A percentile compares a stretch with the other conserved stretches of the same genome.
Evolutionary conservation across 495 filamentous ascomycete genomes (phyloP).

Genomic region (Lasiosphaeria ovina): DNA sequence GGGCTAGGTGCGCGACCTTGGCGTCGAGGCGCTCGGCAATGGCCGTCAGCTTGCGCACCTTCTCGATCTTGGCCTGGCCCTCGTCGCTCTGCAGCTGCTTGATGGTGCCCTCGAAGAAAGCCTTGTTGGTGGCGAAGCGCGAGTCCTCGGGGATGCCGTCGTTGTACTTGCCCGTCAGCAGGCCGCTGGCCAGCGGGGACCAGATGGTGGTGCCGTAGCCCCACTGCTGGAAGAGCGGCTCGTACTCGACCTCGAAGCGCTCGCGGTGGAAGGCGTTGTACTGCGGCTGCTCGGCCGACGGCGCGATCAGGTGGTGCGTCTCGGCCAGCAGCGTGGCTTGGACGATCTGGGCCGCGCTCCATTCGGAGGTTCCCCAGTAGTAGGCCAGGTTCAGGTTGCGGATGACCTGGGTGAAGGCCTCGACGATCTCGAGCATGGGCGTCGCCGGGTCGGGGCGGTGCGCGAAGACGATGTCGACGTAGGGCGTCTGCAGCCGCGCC

Average conservation of each 20-base stretch:
- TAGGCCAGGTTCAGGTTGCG: slow-evolving; percentile 69
- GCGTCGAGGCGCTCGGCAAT: slow-evolving; percentile 67
- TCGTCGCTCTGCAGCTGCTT: slow-evolving; percentile 33
- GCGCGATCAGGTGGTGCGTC: slow-evolving; percentile 72
- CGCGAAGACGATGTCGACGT: slow-evolving; percentile 80
- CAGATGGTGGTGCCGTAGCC: slow-evolving; percentile 71
- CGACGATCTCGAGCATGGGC: slow-evolving; percentile 83
- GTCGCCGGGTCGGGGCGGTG: slow-evolving; percentile 81
- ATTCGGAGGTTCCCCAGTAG: slow-evolving; percentile 92
- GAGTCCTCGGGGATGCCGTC: slow-evolving; percentile 58
- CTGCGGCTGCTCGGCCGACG: slow-evolving; percentile 79
- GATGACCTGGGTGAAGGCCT: slow-evolving; percentile 80
- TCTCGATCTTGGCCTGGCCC: slow-evolving; percentile 42
- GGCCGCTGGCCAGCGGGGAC: slow-evolving; percentile 65
- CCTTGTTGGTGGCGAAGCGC: slow-evolving; percentile 48
- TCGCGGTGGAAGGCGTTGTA: slow-evolving; percentile 76
- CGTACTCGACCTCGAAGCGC: slow-evolving; percentile 75
- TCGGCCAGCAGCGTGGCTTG: slow-evolving; percentile 74
- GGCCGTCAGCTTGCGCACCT: slow-evolving; percentile 49
- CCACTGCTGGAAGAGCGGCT: slow-evolving; percentile 58
- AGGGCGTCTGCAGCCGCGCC: slow-evolving; percentile 65
- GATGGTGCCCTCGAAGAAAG: slow-evolving; percentile 39
- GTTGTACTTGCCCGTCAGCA: slow-evolving; percentile 82
- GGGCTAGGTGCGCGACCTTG: slow-evolving; percentile 56
- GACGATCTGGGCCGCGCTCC: slow-evolving; percentile 77